These are phyloP conservation scores for Neopestalotiopsis clavispora DNA, from an alignment of 2,329 filamentous ascomycete species.

Conservation along the genomic window DNA sequence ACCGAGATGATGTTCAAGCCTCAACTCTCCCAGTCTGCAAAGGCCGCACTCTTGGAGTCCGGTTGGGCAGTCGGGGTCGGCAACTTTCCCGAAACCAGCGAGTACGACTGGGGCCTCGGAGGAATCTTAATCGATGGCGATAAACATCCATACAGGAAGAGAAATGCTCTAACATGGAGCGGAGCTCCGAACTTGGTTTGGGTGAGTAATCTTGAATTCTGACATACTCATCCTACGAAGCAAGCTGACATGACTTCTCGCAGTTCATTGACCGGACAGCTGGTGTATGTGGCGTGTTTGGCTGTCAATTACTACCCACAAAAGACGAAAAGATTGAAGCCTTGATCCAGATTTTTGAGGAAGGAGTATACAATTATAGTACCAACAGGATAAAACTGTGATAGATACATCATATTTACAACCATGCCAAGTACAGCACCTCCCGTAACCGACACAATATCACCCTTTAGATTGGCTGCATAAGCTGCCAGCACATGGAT, in stretches of 20 bases:
- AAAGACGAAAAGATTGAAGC: conserved; percentile 16
- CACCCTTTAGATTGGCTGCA: background rate
- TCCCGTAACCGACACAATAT: background rate
- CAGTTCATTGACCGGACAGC: conserved; percentile 19
- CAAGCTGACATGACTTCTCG: background rate
- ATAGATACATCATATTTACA: background rate
- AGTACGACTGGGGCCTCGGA: conserved; percentile 46
- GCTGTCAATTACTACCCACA: conserved; percentile 17
- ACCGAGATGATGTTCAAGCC: conserved; percentile 51
- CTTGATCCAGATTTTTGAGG: conserved; percentile 18
- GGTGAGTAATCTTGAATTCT: conserved; percentile 35
- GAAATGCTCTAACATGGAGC: conserved; percentile 47
- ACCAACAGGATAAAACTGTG: conserved; percentile 6
- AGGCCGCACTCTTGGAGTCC: conserved; percentile 29
- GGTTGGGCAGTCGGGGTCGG: conserved; percentile 34
- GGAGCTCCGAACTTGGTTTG: conserved; percentile 52
- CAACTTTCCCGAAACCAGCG: conserved; percentile 35
- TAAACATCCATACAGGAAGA: conserved; percentile 40
- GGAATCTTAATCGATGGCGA: conserved; percentile 46
- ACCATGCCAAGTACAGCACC: background rate
- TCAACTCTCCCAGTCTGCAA: conserved; percentile 41
- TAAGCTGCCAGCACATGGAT: background rate
- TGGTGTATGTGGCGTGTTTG: conserved; percentile 21
- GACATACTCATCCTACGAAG: background rate
- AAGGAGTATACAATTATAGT: conserved; percentile 15